These are phyloP conservation scores for Phytomonas francai DNA, from an alignment of 208 protist species.

Conservation along the genomic window DNA sequence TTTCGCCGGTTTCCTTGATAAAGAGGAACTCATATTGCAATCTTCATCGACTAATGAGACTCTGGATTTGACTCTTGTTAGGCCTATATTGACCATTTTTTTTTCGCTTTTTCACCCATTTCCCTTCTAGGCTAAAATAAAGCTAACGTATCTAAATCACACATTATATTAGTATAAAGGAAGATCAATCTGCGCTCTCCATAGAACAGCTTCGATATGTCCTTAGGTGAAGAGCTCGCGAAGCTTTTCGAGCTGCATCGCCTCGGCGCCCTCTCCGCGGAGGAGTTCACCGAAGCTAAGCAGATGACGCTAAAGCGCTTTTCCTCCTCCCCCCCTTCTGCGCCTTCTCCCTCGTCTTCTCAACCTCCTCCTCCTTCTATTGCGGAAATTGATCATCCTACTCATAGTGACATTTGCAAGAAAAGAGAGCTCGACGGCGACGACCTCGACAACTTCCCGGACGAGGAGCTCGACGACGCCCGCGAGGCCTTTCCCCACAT, in stretches of 20 bases:
- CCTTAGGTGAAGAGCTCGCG: conserved; percentile 37
- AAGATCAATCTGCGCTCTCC: neutral
- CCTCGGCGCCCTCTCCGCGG: conserved; percentile 35
- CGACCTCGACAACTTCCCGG: neutral
- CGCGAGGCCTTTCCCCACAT: conserved; percentile 8
- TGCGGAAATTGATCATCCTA: neutral
- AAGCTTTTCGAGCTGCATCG: conserved; percentile 51
- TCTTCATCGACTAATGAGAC: too few relatives aligned
- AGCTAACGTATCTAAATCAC: too few relatives aligned
- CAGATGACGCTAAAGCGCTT: conserved; percentile 24
- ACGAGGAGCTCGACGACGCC: conserved; percentile 6
- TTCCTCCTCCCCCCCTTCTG: conserved; percentile 5
- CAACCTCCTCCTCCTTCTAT: too few relatives aligned
- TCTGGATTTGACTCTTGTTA: too few relatives aligned
- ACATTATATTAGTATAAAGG: too few relatives aligned
- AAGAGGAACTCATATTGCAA: too few relatives aligned
- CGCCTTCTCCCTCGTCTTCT: too few relatives aligned
- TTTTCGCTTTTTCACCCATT: too few relatives aligned
- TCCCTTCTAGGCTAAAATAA: too few relatives aligned
- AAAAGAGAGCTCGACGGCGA: neutral
- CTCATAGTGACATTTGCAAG: conserved; percentile 23
- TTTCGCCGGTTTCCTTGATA: too few relatives aligned
- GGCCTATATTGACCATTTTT: too few relatives aligned
- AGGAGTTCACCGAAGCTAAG: conserved; percentile 61
- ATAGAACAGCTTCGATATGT: conserved; percentile 17